phyloP scores from a whole-genome alignment of 257 asterid genomes.

The Dorcoceras hygrometricum region DNA sequence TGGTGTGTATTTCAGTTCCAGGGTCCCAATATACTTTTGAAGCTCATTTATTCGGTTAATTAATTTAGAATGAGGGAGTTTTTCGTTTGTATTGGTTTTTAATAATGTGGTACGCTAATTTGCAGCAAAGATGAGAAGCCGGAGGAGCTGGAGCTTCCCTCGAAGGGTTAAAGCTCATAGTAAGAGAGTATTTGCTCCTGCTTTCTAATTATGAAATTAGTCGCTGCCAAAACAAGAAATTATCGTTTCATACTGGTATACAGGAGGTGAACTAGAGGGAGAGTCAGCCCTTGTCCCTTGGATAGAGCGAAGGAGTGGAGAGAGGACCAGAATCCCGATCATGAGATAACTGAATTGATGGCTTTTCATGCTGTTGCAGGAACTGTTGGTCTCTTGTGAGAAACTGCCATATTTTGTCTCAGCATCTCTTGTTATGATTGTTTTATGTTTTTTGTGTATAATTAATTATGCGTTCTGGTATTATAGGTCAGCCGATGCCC shows the following conservation, averaged over 20 bases:
- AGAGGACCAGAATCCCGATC: slow-evolving; percentile 96
- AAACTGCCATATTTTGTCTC: slow-evolving; percentile 3
- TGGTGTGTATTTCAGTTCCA: neutral
- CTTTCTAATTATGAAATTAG: too few relatives aligned
- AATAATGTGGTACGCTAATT: slow-evolving; percentile 21
- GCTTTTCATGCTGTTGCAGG: slow-evolving; percentile 96
- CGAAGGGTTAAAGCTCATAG: too few relatives aligned
- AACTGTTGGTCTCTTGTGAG: slow-evolving; percentile 63
- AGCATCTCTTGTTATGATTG: too few relatives aligned
- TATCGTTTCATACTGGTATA: too few relatives aligned
- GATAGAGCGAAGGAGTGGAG: slow-evolving; percentile 97
- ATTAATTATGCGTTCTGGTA: too few relatives aligned
- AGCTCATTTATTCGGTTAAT: slow-evolving; percentile 17
- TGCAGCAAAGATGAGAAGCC: slow-evolving; percentile 85
- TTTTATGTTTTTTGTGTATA: too few relatives aligned
- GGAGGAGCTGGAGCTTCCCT: slow-evolving; percentile 74
- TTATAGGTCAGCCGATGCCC: neutral
- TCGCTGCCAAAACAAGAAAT: too few relatives aligned
- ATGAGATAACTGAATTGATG: slow-evolving; percentile 77
- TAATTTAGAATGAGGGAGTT: neutral
- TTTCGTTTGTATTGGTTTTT: slow-evolving; percentile 11
- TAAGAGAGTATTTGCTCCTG: too few relatives aligned
- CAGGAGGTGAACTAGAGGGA: too few relatives aligned
- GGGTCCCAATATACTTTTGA: slow-evolving; percentile 12
- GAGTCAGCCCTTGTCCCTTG: too few relatives aligned